Conservation (phyloP, 768 basidiomycete genomes). For the Phlebiopsis gigantea region DNA sequence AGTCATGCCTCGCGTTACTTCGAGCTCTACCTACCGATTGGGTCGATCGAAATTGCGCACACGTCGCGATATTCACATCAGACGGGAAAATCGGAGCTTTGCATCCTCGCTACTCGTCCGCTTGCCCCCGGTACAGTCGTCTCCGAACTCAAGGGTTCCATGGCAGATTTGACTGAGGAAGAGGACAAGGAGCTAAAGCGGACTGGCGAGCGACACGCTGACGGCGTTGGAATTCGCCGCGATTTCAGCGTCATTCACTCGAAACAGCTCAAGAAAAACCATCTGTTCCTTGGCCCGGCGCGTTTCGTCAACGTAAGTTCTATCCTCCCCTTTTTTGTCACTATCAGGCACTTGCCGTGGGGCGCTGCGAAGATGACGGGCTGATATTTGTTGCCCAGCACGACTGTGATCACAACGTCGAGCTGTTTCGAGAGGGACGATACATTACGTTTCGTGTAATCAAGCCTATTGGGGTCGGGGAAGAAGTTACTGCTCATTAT, state of each 20-base stretch:
- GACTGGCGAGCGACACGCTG: slow-evolving; percentile 61
- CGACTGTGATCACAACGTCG: slow-evolving; percentile 86
- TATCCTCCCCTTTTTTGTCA: slow-evolving; percentile 1
- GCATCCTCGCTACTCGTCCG: slow-evolving; percentile 76
- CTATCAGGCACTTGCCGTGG: not conserved
- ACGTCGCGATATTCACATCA: slow-evolving; percentile 83
- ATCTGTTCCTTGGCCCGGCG: slow-evolving; percentile 86
- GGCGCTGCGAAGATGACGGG: not conserved
- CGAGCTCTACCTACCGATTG: slow-evolving; percentile 78
- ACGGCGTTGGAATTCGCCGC: slow-evolving; percentile 54
- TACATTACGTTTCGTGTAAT: slow-evolving; percentile 87
- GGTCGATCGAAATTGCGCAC: slow-evolving; percentile 84
- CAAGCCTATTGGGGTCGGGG: slow-evolving; percentile 70
- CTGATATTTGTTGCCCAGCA: slow-evolving; percentile 44
- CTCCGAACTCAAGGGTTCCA: slow-evolving; percentile 84
- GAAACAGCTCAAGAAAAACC: slow-evolving; percentile 88
- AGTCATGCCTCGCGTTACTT: slow-evolving; percentile 89
- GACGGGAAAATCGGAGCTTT: slow-evolving; percentile 86
- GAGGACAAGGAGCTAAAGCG: slow-evolving; percentile 85
- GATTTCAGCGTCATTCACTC: slow-evolving; percentile 93
- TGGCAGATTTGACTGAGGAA: slow-evolving; percentile 82
- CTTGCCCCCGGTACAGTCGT: slow-evolving; percentile 68
- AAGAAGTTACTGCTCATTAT: slow-evolving; percentile 88
- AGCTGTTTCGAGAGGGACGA: slow-evolving; percentile 82
- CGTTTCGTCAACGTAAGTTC: slow-evolving; percentile 84